Conservation (phyloP, 2,329 filamentous ascomycete species). For the Pseudogymnoascus sp. region DNA sequence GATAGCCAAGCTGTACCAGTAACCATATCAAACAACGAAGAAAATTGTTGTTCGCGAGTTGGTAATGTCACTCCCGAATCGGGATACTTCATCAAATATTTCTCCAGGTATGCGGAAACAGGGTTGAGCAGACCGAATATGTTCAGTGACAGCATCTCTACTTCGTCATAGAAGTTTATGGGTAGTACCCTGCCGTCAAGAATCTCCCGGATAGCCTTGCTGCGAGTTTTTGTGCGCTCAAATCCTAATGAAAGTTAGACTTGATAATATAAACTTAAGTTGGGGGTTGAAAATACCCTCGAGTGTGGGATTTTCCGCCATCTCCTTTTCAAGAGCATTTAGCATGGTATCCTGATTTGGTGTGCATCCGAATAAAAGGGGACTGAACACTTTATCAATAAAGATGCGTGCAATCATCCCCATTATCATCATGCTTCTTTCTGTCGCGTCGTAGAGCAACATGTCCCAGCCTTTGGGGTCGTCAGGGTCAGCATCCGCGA, state of each 20-base stretch:
- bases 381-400: neutral
- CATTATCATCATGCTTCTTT: neutral
- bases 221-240: neutral
- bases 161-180: neutral
- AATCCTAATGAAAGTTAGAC: neutral
- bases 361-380: constrained; percentile 2
- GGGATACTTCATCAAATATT: neutral
- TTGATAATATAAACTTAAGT: neutral
- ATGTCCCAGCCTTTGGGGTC: neutral
- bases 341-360: neutral
- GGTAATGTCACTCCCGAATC: neutral
- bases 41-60: neutral
- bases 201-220: neutral
- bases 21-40: neutral
- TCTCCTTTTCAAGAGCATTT: neutral
- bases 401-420: neutral
- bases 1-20: neutral
- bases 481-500: neutral
- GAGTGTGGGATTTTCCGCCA: neutral
- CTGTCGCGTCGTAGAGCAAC: neutral
- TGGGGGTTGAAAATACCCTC: neutral
- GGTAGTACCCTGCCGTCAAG: neutral
- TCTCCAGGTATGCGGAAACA: neutral
- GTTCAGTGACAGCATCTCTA: neutral
- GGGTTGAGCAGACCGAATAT: neutral